Percentiles rank a stretch among this genome's conserved stretches.
Evolutionary conservation across 2,329 filamentous ascomycete species (phyloP).

Genomic region (Atkinsonella texensis): DNA sequence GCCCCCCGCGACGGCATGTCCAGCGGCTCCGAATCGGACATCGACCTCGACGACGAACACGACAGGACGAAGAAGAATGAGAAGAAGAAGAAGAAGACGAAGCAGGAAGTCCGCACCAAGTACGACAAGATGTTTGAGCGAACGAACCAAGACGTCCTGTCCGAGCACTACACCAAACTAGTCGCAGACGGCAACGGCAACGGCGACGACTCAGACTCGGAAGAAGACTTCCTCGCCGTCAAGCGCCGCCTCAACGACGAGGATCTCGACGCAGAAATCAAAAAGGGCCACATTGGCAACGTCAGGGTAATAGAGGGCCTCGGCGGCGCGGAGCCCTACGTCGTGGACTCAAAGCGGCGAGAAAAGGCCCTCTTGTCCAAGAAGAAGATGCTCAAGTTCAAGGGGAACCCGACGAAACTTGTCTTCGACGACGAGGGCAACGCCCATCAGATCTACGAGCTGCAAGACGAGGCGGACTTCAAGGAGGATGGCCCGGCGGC

Average conservation of each 20-base stretch:
- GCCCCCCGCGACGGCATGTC: conserved; percentile 57
- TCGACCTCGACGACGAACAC: conserved; percentile 34
- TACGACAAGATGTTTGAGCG: conserved; percentile 98
- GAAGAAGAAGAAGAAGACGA: conserved; percentile 34
- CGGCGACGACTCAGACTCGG: conserved; percentile 35
- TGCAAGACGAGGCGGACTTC: conserved; percentile 78
- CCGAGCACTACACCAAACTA: conserved; percentile 85
- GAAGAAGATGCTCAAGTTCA: conserved; percentile 86
- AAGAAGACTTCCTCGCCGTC: conserved; percentile 70
- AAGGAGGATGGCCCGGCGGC: conserved; percentile 61
- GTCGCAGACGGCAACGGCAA: conserved; percentile 52
- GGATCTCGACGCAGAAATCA: conserved; percentile 42
- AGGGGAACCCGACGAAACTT: conserved; percentile 72
- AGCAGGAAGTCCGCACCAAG: conserved; percentile 73
- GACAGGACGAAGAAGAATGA: conserved; percentile 25
- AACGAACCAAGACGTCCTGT: conserved; percentile 88
- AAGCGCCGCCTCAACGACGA: conserved; percentile 75
- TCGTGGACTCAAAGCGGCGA: conserved; percentile 88
- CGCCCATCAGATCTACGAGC: conserved; percentile 74
- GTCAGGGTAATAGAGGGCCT: conserved; percentile 53
- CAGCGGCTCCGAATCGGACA: conserved; percentile 46
- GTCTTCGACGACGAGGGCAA: conserved; percentile 89
- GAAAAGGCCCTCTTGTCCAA: conserved; percentile 94
- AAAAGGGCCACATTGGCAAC: conserved; percentile 27
- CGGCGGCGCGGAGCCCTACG: conserved; percentile 58